Evolutionary conservation across 164 flowering plant species (phyloP).

Genomic region (Piper longum): DNA sequence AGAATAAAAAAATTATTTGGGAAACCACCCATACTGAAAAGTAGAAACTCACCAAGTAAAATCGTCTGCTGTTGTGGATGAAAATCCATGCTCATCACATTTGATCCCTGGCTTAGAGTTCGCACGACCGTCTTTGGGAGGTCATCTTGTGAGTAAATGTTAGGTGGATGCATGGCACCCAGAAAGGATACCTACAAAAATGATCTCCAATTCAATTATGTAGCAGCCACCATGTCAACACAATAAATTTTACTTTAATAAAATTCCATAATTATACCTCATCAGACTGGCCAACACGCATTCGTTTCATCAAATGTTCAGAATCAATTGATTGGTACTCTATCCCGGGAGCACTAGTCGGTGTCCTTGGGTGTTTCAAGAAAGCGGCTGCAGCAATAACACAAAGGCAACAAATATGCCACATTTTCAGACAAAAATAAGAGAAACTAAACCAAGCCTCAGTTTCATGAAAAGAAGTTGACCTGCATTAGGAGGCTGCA

Average conservation of each 20-base stretch:
- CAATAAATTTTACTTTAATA: neutral
- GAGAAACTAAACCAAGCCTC: neutral
- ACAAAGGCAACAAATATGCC: neutral
- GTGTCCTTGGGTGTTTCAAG: constrained; percentile 58
- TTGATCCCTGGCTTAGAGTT: constrained; percentile 49
- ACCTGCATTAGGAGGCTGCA: constrained; percentile 12
- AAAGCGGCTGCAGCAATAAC: constrained; percentile 30
- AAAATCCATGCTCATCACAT: constrained; percentile 77
- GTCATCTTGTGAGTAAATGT: constrained; percentile 56
- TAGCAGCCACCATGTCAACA: neutral
- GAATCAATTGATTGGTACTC: constrained; percentile 63
- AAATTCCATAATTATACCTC: constrained; percentile 27
- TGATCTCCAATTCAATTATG: neutral
- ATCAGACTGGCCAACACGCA: constrained; percentile 51
- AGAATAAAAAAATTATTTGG: neutral
- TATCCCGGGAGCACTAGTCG: constrained; percentile 43
- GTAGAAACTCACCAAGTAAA: constrained; percentile 39
- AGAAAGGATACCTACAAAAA: constrained; percentile 40
- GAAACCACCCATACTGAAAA: neutral
- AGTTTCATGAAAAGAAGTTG: neutral
- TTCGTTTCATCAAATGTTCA: constrained; percentile 60
- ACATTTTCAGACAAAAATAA: neutral
- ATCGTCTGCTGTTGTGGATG: constrained; percentile 66
- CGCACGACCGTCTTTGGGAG: constrained; percentile 54
- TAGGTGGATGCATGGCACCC: constrained; percentile 41